Evolutionary conservation across 2,329 filamentous ascomycete genomes (phyloP), one percentile per base, ranked within the genome.

Genomic region (Colletotrichum australisinense): DNA sequence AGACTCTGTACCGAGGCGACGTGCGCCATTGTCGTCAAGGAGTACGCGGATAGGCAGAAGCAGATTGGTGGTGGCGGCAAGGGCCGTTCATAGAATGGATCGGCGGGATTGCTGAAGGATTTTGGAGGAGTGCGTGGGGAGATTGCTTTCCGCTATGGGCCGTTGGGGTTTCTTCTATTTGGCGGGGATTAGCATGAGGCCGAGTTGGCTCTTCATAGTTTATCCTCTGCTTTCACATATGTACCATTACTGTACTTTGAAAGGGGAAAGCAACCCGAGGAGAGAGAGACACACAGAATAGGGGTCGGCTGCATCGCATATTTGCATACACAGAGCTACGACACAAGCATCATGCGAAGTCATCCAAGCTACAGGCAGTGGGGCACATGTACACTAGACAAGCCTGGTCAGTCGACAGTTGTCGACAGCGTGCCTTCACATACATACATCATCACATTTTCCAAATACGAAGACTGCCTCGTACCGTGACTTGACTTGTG

Each of bases 1-100:
- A 89, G 93, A 74, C 86, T 99, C 66, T 99, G 97, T 83, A 88
- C 94, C 76, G 96, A 99, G 80, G 89, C 95, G n/a, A 90, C 88
- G 75, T 99, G 97, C 83, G 90, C 93, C 6, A 86, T 98, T 71
- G 86, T 97, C 66, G 93, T 98, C 72, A 93, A 92, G 82, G 95
- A 99, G 77, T 99, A 89, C 78, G 86, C 88, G 28, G 86, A 92
- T 7, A 84, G 85, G 77, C 90, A 92, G 81, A 91, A 91, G 85
- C 86, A 88, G 0, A 89, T 90, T 78, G 83, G 81, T 38, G 71
- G 88, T 80, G 77, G 70, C 24, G 75, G 77, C 67, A 76, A 77
- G 74, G 74, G 73, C n/a, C 76, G 49, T 57, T 69, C 46, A 6
- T 77, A 35, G 63, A 35, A 22, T 52, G 56, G 56, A 24, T n/a